Base-by-base conservation (phyloP, 345 rosid species). In the Ailanthus altissimus region DNA sequence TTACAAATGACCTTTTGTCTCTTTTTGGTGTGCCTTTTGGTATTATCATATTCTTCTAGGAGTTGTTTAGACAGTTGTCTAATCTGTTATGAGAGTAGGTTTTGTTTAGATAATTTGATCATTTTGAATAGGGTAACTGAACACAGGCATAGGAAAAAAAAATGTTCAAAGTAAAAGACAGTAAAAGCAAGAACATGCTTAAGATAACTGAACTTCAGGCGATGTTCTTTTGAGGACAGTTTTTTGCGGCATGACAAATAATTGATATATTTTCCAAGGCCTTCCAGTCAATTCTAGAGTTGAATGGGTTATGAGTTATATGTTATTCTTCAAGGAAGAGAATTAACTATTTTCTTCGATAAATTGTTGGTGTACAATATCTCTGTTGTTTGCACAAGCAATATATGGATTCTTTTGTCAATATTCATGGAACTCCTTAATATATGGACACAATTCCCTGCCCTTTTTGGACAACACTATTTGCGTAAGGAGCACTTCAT, bases 161-260 rank as follows among this genome's bases (percentile, higher is more conserved):
- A n/a, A 28, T n/a, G 49, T 47, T 72, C 53, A 54, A 53, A 53
- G 61, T 53, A 38, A n/a, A 51, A 14, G 75, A 28, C 40, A 71
- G 23, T 26, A n/a, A 73, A 47, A 43, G 14, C 23, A 72, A 43
- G 76, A 6, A 42, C 6, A 3, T 40, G 32, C 73, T 56, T 20
- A 38, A 54, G 6, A 20, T 38, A 15, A 62, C 67, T 62, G 45
- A 63, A 63, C 67, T n/a, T 67, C 38, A 9, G 66, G 11, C 28
- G 20, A 32, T 61, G 9, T 66, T n/a, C 3, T 66, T 66, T 60
- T 11, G 2, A 43, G 53, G 53, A 42, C 14, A 9, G 7, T 3
- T 7, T 28, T 45, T 21, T 20, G 6, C 28, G 12, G 0, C 3
- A 20, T 26, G 28, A 14, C 7, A 61, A 28, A 32, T 61, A 26